Percentiles rank a stretch among this genome's conserved stretches.
Conservation (phyloP, 768 basidiomycete genomes). For the Pleurotus pulmonarius region DNA sequence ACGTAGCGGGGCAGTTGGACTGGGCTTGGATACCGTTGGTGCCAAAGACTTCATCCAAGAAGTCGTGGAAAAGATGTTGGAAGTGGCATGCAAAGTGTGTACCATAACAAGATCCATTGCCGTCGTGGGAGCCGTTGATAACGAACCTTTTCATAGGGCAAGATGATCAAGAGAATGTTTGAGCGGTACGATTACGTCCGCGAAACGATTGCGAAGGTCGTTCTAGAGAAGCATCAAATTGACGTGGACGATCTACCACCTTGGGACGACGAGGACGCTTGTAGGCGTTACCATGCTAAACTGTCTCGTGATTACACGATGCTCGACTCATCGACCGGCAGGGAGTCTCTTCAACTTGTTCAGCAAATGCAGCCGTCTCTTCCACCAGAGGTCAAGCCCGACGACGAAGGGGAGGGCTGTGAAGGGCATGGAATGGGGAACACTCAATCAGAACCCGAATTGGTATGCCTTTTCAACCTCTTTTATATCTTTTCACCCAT, state of each 20-base stretch:
- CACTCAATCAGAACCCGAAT: conserved; percentile 11
- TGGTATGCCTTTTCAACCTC: conserved; percentile 10
- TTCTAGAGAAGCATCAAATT: conserved; percentile 48
- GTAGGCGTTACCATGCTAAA: conserved; percentile 40
- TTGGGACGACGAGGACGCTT: conserved; percentile 44
- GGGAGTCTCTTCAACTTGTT: conserved; percentile 7
- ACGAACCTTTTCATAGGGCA: conserved; percentile 40
- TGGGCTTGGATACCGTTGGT: conserved; percentile 39
- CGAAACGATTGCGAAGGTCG: conserved; percentile 37
- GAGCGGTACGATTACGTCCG: conserved; percentile 43
- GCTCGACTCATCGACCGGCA: background rate
- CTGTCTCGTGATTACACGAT: conserved; percentile 51
- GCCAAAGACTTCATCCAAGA: conserved; percentile 49
- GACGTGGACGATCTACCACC: conserved; percentile 53
- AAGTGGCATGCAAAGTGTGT: conserved; percentile 56
- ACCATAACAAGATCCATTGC: background rate
- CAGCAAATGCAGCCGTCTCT: conserved; percentile 10
- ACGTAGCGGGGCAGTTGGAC: conserved; percentile 14
- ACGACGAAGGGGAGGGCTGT: conserved; percentile 13
- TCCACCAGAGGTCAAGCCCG: conserved; percentile 3
- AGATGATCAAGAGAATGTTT: conserved; percentile 56
- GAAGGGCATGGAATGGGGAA: conserved; percentile 9
- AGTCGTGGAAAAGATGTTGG: conserved; percentile 57
- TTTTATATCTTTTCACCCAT: conserved; percentile 1
- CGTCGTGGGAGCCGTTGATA: conserved; percentile 4